Base-by-base conservation (phyloP, 208 protist genomes). In the Herpetomonas tarakana region DNA sequence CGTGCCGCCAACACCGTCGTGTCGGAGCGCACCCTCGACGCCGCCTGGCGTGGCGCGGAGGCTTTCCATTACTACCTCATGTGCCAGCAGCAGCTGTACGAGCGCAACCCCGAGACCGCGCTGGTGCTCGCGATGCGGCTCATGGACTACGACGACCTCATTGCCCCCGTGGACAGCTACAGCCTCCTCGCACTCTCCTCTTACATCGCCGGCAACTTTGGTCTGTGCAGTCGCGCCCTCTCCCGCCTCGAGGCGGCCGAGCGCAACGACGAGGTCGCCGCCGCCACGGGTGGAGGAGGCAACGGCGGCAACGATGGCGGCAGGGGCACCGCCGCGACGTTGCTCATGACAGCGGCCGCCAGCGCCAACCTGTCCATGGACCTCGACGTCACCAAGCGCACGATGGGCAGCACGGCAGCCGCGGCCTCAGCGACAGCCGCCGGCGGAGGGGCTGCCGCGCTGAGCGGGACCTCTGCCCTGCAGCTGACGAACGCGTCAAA, bases 1-100 rank as follows among this genome's bases (percentile, higher is more conserved):
- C 54, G 65, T 28, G 79, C 71, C 11, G 87, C 90, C 56, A 18
- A 58, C 3, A 59, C 71, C 29, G 67, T 81, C 26, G 84, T 76
- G 51, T 66, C 76, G 28, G 86, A 94, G 69, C 79, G 86, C 52
- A 77, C 78, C 25, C 73, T 96, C 14, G 91, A 96, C 62, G 85
- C 85, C 18, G 82, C 92, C 12, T 98, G 96, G 94, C 81, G 86
- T 46, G 92, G 92, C 14, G 96, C 97, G 3, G 94, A 99, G 78
- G 97, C 97, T 16, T 98, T 92, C 72, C 97, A 99, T 74, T 99
- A 95, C 62, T 93, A 96, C 39, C 70, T 98, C 11, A 75, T 98
- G 35, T 92, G 87, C 31, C 81, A 95, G 51, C 91, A 96, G 56
- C 85, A 97, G 52, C 87, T 94, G 16, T 35, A 89, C 27, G 62